These are phyloP conservation scores for Mycocentrospora acerina DNA, from an alignment of 2,329 filamentous ascomycete species.

Conservation along the genomic window DNA sequence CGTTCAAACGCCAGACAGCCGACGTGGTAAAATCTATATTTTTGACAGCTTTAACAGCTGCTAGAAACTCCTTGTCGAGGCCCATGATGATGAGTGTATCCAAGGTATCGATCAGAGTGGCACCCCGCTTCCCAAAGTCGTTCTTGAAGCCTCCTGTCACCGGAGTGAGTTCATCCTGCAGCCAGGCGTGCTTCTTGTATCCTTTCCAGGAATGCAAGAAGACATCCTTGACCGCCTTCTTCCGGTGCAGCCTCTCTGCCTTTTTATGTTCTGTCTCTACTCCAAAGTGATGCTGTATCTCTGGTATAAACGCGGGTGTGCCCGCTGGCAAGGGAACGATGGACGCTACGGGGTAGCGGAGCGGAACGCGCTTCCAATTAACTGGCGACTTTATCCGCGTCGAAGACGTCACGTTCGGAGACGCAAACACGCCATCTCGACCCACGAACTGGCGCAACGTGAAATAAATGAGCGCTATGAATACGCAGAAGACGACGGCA, in stretches of 20 bases:
- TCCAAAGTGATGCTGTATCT: slow-evolving; percentile 41
- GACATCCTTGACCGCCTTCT: slow-evolving; percentile 37
- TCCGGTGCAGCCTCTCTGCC: slow-evolving; percentile 32
- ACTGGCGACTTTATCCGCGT: slow-evolving; percentile 29
- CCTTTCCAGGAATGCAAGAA: slow-evolving; percentile 48
- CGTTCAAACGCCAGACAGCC: slow-evolving; percentile 32
- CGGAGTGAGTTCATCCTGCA: slow-evolving; percentile 55
- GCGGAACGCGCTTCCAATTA: slow-evolving; percentile 36
- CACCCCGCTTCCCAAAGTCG: slow-evolving; percentile 58
- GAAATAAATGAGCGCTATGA: slow-evolving; percentile 29
- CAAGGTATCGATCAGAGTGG: slow-evolving; percentile 61
- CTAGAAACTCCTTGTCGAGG: slow-evolving; percentile 57
- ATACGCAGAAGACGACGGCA: slow-evolving; percentile 28
- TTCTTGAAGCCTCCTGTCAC: slow-evolving; percentile 51
- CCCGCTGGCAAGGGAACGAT: slow-evolving; percentile 36
- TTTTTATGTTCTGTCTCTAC: slow-evolving; percentile 37
- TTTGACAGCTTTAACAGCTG: slow-evolving; percentile 54
- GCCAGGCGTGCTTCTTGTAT: slow-evolving; percentile 57
- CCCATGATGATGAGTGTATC: slow-evolving; percentile 66
- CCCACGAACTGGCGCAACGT: slow-evolving; percentile 32
- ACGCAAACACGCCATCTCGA: slow-evolving; percentile 16
- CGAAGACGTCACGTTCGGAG: slow-evolving; percentile 26
- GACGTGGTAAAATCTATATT: slow-evolving; percentile 57
- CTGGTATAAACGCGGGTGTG: slow-evolving; percentile 31
- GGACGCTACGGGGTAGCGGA: slow-evolving; percentile 34